These are phyloP conservation scores for Moesziomyces aphidis DNA, from an alignment of 1,284 basidiomycete genomes.

Conservation along the genomic window DNA sequence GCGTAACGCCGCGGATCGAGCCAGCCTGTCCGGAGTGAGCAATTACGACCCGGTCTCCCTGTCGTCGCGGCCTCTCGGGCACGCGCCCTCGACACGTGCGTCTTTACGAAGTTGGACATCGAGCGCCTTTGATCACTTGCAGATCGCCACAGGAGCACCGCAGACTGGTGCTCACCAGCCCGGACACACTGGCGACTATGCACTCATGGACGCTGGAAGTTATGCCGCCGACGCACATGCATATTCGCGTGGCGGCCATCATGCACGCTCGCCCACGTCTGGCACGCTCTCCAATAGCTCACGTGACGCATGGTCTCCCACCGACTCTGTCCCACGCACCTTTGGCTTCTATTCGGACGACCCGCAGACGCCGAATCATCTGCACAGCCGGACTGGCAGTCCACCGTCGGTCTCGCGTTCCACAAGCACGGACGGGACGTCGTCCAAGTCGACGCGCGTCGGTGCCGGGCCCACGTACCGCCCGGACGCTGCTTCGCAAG, in stretches of 20 bases:
- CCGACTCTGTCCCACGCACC: conserved; percentile 17
- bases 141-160: conserved; percentile 10
- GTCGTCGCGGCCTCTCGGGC: conserved; percentile 19
- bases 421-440: conserved; percentile 21
- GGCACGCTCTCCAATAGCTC: conserved; percentile 16
- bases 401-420: conserved; percentile 8
- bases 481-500: conserved; percentile 42
- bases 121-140: conserved; percentile 28
- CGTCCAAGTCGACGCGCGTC: conserved; percentile 32
- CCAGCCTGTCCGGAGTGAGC: conserved; percentile 31
- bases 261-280: conserved; percentile 1
- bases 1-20: conserved; percentile 9
- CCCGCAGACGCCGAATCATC: conserved; percentile 6
- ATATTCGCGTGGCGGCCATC: neutral
- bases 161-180: conserved; percentile 2
- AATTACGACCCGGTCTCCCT: conserved; percentile 32
- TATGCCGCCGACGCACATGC: conserved; percentile 4
- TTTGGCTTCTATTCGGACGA: conserved; percentile 37
- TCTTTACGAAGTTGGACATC: conserved; percentile 50
- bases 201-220: conserved; percentile 22
- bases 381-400: conserved; percentile 16
- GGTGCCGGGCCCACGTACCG: conserved; percentile 37
- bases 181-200: conserved; percentile 16
- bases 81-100: conserved; percentile 22
- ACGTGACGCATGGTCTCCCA: conserved; percentile 26